phyloP scores from a whole-genome alignment of 108 stramenopile species.

The Ochromonas danica region DNA sequence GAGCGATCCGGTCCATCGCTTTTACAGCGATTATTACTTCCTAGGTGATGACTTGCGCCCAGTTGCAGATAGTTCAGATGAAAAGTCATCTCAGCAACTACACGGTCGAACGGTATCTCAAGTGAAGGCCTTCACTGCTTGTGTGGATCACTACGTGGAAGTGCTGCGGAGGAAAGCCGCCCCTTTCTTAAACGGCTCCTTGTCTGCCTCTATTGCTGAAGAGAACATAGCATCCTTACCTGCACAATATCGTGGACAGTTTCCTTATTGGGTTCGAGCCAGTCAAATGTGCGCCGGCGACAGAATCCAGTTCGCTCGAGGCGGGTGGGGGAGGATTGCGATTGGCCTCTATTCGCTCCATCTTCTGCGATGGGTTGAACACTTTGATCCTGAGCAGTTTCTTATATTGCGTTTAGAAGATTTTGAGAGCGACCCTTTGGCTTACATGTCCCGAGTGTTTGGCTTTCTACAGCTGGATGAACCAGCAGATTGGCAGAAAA shows the following conservation, averaged over 20 bases:
- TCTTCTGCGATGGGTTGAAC: constrained; percentile 29
- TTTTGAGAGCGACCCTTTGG: neutral
- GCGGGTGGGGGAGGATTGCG: constrained; percentile 15
- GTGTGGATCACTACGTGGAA: constrained; percentile 9
- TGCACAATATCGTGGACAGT: neutral
- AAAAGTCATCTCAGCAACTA: constrained; percentile 10
- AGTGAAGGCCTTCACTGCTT: neutral
- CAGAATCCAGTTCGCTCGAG: neutral
- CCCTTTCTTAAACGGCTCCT: neutral
- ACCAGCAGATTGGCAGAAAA: constrained; percentile 10
- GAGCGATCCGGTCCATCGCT: constrained; percentile 12
- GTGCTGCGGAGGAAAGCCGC: neutral
- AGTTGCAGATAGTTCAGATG: neutral
- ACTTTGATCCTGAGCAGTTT: constrained; percentile 7
- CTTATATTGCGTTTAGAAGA: constrained; percentile 31
- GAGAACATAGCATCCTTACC: neutral
- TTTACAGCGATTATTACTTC: constrained; percentile 41
- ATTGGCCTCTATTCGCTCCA: constrained; percentile 14
- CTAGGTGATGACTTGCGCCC: constrained; percentile 22
- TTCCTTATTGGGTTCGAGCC: neutral
- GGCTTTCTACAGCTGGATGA: constrained; percentile 28
- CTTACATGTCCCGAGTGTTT: constrained; percentile 11
- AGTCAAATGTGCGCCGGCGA: constrained; percentile 31
- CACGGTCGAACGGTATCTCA: constrained; percentile 21
- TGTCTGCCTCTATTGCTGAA: too few relatives aligned